Evolutionary conservation across 2,329 filamentous ascomycete genomes (phyloP).

Genomic region (Ceratocystis alfenasii): DNA sequence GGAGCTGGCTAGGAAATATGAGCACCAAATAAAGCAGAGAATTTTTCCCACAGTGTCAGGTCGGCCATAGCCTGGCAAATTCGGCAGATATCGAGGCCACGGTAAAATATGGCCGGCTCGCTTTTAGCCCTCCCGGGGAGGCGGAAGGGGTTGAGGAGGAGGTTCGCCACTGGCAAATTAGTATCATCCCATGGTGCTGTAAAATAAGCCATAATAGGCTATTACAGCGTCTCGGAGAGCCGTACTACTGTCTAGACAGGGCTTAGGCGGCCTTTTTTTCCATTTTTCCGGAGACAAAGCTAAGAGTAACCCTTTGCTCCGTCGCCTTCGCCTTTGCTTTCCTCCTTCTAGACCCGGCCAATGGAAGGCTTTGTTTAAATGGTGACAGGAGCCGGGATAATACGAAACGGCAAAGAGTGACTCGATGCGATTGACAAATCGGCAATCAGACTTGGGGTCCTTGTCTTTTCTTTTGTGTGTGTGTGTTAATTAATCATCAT

Average conservation of each 20-base stretch:
- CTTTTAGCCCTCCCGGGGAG: neutral
- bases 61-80: too few relatives aligned
- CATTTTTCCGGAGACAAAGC: slow-evolving; percentile 8
- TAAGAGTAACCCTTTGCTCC: neutral
- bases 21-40: neutral
- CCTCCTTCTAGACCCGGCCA: neutral
- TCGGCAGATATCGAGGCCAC: neutral
- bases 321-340: neutral
- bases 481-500: neutral
- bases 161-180: neutral
- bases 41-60: too few relatives aligned
- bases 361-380: neutral
- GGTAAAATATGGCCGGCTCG: neutral
- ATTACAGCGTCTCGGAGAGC: too few relatives aligned
- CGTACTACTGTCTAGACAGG: too few relatives aligned
- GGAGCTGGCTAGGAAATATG: neutral
- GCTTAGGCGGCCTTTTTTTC: neutral
- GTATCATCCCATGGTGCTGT: neutral
- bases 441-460: neutral
- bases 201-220: too few relatives aligned
- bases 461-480: neutral
- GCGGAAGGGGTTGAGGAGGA: neutral
- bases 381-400: neutral
- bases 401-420: neutral
- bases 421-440: neutral